Conservation (phyloP, 768 basidiomycete species). For the Psilocybe cyanescens region DNA sequence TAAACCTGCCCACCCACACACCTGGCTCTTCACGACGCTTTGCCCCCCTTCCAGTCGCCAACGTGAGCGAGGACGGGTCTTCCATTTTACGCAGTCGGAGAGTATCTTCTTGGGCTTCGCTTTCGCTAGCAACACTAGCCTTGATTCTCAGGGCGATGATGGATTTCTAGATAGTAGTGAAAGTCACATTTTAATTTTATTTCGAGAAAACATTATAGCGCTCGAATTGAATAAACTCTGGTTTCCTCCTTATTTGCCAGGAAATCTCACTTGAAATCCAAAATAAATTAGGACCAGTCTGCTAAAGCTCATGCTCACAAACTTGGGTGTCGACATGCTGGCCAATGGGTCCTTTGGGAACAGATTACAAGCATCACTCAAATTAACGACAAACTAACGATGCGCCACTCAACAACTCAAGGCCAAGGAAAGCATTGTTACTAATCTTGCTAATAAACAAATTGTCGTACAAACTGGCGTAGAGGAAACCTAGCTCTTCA, state of each 20-base stretch:
- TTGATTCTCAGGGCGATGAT: constrained; percentile 52
- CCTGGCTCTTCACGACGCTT: constrained; percentile 13
- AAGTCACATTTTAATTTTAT: constrained; percentile 44
- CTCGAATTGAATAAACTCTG: background rate
- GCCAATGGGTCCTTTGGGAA: no score
- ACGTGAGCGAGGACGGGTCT: constrained; percentile 37
- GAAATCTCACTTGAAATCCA: no score
- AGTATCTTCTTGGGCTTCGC: constrained; percentile 55
- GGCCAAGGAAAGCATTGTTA: no score
- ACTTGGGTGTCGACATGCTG: no score
- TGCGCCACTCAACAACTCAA: no score
- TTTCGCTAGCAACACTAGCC: constrained; percentile 80
- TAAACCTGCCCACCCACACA: no score
- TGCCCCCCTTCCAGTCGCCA: constrained; percentile 35
- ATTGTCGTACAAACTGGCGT: background rate
- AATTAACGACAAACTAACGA: no score
- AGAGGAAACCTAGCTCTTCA: background rate
- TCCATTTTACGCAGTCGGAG: constrained; percentile 47
- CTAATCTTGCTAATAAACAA: background rate
- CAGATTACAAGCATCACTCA: no score
- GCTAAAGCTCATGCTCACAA: no score
- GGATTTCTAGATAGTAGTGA: constrained; percentile 79
- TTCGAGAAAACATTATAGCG: background rate
- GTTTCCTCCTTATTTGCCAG: no score
- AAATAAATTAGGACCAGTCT: no score